Evolutionary conservation across 2,329 filamentous ascomycete genomes (phyloP).

Genomic region (Emydomyces testavorans): DNA sequence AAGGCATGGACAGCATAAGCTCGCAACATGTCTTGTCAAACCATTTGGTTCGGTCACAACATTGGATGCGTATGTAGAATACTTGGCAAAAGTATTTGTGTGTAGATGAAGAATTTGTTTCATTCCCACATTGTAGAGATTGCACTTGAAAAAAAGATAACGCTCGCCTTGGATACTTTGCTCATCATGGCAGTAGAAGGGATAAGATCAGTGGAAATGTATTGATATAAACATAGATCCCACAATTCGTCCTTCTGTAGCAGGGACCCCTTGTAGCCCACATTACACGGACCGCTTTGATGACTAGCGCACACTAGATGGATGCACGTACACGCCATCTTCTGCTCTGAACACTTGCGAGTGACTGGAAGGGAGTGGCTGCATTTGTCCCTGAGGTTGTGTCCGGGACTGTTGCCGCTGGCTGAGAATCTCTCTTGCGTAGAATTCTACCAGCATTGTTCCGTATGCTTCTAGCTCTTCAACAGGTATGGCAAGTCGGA

Average conservation of each 20-base stretch:
- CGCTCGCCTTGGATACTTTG: neutral
- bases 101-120: neutral
- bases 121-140: too few species aligned
- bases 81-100: too few species aligned
- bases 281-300: neutral
- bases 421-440: conserved; percentile 75
- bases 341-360: neutral
- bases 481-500: conserved; percentile 80
- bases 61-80: too few species aligned
- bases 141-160: neutral
- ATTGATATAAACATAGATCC: neutral
- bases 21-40: too few species aligned
- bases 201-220: neutral
- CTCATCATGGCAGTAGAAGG: neutral
- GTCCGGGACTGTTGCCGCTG: conserved; percentile 36
- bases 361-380: neutral
- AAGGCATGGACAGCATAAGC: too few species aligned
- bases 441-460: conserved; percentile 97
- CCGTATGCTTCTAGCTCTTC: conserved; percentile 95
- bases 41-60: too few species aligned
- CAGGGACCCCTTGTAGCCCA: neutral
- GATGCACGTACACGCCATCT: conserved; percentile 5
- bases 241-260: neutral
- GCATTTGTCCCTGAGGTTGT: neutral
- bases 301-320: neutral